Evolutionary conservation across 1,284 basidiomycete species (phyloP).

Genomic region (Bondarzewia mesenterica): DNA sequence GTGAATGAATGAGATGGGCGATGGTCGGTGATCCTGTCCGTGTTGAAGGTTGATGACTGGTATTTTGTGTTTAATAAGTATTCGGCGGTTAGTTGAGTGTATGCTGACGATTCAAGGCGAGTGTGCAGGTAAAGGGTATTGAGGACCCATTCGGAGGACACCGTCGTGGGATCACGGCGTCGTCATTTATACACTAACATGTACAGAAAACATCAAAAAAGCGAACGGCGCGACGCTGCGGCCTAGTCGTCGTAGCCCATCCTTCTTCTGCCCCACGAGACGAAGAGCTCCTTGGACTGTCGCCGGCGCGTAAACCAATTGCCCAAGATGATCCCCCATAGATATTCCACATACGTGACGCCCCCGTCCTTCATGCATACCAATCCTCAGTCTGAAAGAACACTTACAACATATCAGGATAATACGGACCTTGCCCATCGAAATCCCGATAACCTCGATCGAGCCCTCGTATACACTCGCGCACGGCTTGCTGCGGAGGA

Average conservation of each 20-base stretch:
- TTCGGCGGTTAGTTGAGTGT: too few species aligned
- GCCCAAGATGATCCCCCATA: not conserved
- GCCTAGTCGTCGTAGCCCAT: not conserved
- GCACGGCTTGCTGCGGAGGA: not conserved
- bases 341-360: not conserved
- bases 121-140: too few species aligned
- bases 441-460: not conserved
- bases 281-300: not conserved
- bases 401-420: not conserved
- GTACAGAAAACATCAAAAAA: too few species aligned
- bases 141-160: too few species aligned
- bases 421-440: slow-evolving; percentile 6
- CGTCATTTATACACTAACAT: too few species aligned
- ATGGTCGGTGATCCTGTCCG: too few species aligned
- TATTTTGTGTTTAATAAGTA: too few species aligned
- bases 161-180: too few species aligned
- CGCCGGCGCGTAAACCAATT: not conserved
- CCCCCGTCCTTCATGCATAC: not conserved
- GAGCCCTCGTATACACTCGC: not conserved
- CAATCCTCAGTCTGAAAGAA: not conserved
- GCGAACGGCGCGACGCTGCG: too few species aligned
- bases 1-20: too few species aligned
- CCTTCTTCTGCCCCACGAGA: not conserved
- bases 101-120: too few species aligned
- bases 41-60: too few species aligned